Base-by-base conservation (phyloP, 1,139 yeast species). In the Candida sp. region DNA sequence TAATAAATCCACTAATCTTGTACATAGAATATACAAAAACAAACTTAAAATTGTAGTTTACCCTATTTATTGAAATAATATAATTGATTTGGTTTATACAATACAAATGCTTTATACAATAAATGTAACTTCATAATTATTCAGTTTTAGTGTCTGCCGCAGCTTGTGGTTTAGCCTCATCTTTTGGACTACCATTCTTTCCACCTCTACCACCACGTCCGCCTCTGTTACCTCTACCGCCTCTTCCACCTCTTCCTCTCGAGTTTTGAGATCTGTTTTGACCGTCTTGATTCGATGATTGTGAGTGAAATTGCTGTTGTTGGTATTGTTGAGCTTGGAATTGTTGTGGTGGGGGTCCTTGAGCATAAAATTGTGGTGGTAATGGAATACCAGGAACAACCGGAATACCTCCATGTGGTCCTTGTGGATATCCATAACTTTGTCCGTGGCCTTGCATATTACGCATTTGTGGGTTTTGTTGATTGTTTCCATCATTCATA, bases 401-500 rank as follows among this genome's bases (percentile, higher is more conserved):
- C 5, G 57, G 56, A 21, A 52, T 39, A 36, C 43, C 43, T 29
- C 41, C 42, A 39, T 44, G 42, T 30, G 46, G 45, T 6, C 5
- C n/a, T 30, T 30, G 33, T 22, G 48, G 43, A 9, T 27, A 25
- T 34, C 23, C 40, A 33, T 39, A 64, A 27, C 55, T 49, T 5
- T 61, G 62, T 4, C 60, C 64, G n/a, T 55, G 58, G 35, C 50
- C 52, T 41, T 43, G 46, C 39, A 60, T 55, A 6, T 40, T 42
- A 21, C 57, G 57, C 5, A 43, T 39, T 41, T 54, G 52, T 36
- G 63, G 61, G 30, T 53, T 54, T 37, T 57, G 64, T 30, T 33
- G 39, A 38, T 7, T 21, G 35, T 39, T 33, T 3, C 72, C 75
- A 48, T 70, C 76, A 49, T 62, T 61, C 77, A 73, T 70, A 35